These are phyloP conservation scores for Mycocentrospora acerina DNA, from an alignment of 2,329 filamentous ascomycete genomes.

Conservation along the genomic window DNA sequence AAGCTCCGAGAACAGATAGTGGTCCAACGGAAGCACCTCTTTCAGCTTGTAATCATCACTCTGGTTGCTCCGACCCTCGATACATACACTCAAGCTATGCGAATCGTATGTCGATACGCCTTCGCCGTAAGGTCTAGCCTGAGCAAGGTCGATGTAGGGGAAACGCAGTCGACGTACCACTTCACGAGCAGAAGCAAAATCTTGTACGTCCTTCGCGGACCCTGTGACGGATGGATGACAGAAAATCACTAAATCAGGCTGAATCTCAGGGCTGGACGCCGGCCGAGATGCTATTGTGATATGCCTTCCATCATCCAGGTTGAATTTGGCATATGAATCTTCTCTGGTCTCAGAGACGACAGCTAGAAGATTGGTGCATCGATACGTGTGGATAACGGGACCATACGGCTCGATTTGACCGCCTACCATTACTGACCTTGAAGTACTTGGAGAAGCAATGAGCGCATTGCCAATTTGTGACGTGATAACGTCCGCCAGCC, in stretches of 20 bases:
- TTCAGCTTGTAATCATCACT: slow-evolving; percentile 25
- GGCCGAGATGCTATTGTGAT: slow-evolving; percentile 19
- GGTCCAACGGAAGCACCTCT: slow-evolving; percentile 36
- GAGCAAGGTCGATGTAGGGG: slow-evolving; percentile 34
- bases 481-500: slow-evolving; percentile 34
- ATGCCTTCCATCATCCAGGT: slow-evolving; percentile 26
- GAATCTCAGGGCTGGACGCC: slow-evolving; percentile 5
- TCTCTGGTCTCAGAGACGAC: slow-evolving; percentile 8
- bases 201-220: slow-evolving; percentile 14
- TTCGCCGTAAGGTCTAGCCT: slow-evolving; percentile 28
- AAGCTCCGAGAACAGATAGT: slow-evolving; percentile 35
- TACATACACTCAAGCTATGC: slow-evolving; percentile 28
- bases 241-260: slow-evolving; percentile 36
- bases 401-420: slow-evolving; percentile 36
- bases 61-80: slow-evolving; percentile 31
- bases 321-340: slow-evolving; percentile 12
- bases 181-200: slow-evolving; percentile 23
- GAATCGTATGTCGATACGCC: slow-evolving; percentile 20
- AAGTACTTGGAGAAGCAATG: slow-evolving; percentile 29
- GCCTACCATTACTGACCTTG: slow-evolving; percentile 38
- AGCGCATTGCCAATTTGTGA: slow-evolving; percentile 35
- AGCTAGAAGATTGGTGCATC: slow-evolving; percentile 23
- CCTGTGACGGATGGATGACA: slow-evolving; percentile 24
- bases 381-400: slow-evolving; percentile 31
- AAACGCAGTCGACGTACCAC: slow-evolving; percentile 26